A percentile compares a stretch with the other conserved stretches of the same genome.
Evolutionary conservation across 2,329 filamentous ascomycete species (phyloP).

Genomic region (Paracamarosporium sp.): DNA sequence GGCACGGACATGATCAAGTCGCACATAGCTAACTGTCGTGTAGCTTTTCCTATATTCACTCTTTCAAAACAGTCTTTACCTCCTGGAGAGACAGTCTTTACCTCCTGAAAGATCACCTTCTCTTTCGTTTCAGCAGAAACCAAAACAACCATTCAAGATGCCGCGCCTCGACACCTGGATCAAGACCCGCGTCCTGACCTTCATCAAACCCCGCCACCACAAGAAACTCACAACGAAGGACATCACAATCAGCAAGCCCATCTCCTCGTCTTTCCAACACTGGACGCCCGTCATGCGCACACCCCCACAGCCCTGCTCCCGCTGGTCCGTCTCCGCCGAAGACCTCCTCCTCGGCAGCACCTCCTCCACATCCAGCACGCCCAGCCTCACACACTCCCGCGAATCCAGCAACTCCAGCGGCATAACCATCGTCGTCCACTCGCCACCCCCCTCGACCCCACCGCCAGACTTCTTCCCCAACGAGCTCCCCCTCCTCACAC

Average conservation of each 20-base stretch:
- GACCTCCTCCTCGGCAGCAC: conserved; percentile 1
- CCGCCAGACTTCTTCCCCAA: conserved; percentile 9
- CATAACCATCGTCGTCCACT: conserved; percentile 8
- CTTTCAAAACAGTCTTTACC: background rate
- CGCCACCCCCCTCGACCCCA: conserved; percentile 9
- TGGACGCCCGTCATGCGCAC: conserved; percentile 6
- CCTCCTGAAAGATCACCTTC: background rate
- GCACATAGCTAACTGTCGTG: background rate
- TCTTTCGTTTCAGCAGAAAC: background rate
- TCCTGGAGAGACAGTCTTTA: conserved; percentile 3
- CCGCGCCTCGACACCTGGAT: conserved; percentile 19
- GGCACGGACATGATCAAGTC: background rate
- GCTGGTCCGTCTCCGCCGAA: conserved; percentile 9
- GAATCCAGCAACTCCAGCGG: conserved; percentile 5
- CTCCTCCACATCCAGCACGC: background rate
- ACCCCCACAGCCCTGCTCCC: conserved; percentile 5
- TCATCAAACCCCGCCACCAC: conserved; percentile 5
- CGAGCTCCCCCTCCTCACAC: conserved; percentile 1
- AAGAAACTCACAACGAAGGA: conserved; percentile 13
- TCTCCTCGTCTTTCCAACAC: conserved; percentile 6
- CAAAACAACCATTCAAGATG: conserved; percentile 6
- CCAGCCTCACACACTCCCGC: background rate
- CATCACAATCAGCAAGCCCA: conserved; percentile 11
- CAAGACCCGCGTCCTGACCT: conserved; percentile 12
- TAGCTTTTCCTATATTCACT: conserved; percentile 5